A percentile compares a stretch with the other conserved stretches of the same genome.
Evolutionary conservation across 2,329 filamentous ascomycete species (phyloP).

Genomic region (Calonectria pseudoturangicola): DNA sequence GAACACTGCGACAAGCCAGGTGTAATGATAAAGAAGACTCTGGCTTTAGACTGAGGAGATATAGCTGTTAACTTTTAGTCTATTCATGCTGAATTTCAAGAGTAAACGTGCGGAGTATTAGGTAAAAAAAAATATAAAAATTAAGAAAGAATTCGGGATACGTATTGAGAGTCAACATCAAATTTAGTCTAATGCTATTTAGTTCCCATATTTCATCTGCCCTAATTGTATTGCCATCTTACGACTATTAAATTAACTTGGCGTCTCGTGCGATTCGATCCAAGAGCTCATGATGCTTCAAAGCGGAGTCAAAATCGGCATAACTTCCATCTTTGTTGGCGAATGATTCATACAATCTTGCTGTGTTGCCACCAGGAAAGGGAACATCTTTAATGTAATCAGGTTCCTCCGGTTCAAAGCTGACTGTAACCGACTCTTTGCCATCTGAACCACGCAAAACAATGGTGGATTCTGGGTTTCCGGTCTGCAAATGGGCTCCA

Average conservation of each 20-base stretch:
- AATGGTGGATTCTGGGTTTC: background rate
- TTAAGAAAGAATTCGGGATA: no score
- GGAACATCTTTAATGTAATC: background rate
- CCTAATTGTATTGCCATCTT: background rate
- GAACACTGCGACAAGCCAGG: no score
- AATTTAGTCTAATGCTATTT: background rate
- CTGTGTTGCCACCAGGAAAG: conserved; percentile 21
- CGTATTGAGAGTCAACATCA: no score
- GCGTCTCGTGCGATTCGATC: conserved; percentile 1
- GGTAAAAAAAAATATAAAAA: no score
- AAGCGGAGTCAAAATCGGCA: conserved; percentile 14
- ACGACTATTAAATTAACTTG: background rate
- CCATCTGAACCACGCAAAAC: background rate
- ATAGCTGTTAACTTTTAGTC: no score
- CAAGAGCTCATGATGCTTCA: conserved; percentile 21
- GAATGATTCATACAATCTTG: conserved; percentile 20
- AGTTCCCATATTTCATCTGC: no score
- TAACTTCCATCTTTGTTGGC: background rate
- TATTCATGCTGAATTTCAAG: no score
- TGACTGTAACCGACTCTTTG: background rate
- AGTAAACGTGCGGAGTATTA: no score
- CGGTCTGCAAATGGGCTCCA: conserved; percentile 7
- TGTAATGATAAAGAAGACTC: no score
- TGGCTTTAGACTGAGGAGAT: no score
- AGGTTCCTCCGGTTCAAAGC: conserved; percentile 6